Conservation (phyloP, 768 basidiomycete genomes). For the Cystofilobasidium capitatum region DNA sequence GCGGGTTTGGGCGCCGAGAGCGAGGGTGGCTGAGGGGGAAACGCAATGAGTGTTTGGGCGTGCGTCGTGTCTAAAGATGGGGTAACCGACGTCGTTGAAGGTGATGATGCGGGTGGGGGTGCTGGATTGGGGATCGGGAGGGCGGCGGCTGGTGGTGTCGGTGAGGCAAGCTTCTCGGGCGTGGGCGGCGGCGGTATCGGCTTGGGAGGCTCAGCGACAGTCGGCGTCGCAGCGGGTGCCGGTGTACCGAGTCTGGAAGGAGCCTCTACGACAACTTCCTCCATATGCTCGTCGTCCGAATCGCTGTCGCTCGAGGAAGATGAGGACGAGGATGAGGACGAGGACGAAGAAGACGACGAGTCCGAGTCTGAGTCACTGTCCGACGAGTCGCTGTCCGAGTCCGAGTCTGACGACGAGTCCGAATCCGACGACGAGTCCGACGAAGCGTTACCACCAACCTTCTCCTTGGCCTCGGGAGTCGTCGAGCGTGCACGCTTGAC, state of each 20-base stretch:
- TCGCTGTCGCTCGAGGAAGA: no score
- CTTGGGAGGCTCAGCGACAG: not conserved
- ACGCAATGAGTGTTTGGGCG: no score
- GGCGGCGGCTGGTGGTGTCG: no score
- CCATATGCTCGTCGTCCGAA: not conserved
- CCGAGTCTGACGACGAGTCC: not conserved
- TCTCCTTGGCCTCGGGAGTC: not conserved
- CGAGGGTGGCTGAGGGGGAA: no score
- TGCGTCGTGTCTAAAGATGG: no score
- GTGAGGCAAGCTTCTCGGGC: no score
- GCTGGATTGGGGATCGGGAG: no score
- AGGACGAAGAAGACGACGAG: not conserved
- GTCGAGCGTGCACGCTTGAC: constrained; percentile 4
- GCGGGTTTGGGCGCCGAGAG: no score
- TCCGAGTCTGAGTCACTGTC: not conserved
- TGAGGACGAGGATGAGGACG: not conserved
- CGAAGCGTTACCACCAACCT: not conserved
- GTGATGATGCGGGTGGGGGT: no score
- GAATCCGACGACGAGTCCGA: constrained; percentile 13
- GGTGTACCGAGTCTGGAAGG: not conserved
- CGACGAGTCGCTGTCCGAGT: not conserved
- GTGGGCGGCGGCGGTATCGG: no score
- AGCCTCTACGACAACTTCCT: no score
- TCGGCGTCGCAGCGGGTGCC: not conserved
- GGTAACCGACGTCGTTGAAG: no score